Conservation (phyloP, 768 basidiomycete species). For the Psilocybe sp. region DNA sequence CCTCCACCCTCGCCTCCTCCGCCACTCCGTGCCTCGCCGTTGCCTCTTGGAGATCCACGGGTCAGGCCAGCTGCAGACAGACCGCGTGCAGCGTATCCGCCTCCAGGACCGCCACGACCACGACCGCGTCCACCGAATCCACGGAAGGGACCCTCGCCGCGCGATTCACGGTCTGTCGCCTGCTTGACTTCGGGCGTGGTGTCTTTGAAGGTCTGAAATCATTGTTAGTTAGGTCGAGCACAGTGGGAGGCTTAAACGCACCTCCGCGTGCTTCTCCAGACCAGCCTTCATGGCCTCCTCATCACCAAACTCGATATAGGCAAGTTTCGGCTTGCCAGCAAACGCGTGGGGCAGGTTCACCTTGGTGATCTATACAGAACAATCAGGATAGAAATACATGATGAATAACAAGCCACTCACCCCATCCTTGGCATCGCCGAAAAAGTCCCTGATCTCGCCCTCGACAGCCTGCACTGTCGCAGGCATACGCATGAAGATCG, state of each 20-base stretch:
- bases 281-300: conserved; percentile 84
- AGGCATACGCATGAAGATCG: conserved; percentile 75
- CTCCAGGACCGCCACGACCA: conserved; percentile 53
- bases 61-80: conserved; percentile 72
- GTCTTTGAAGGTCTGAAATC: conserved; percentile 65
- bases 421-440: conserved; percentile 64
- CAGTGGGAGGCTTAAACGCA: conserved; percentile 30
- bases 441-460: conserved; percentile 71
- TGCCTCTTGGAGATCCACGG: conserved; percentile 22
- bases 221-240: background rate
- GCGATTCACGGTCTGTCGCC: conserved; percentile 57
- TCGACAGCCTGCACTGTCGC: conserved; percentile 49
- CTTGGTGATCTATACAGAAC: conserved; percentile 54
- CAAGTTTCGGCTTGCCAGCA: conserved; percentile 56
- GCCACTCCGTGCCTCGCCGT: conserved; percentile 9
- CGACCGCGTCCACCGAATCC: conserved; percentile 46
- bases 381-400: conserved; percentile 1
- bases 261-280: conserved; percentile 71
- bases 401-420: conserved; percentile 38
- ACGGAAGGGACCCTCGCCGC: conserved; percentile 32
- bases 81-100: conserved; percentile 61
- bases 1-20: conserved; percentile 7
- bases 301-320: conserved; percentile 88
- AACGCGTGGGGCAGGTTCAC: conserved; percentile 55
- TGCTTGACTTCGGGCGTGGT: conserved; percentile 64